Evolutionary conservation across 2,329 filamentous ascomycete species (phyloP), one percentile per base, ranked within the genome.

Genomic region (Xylaria sp.): DNA sequence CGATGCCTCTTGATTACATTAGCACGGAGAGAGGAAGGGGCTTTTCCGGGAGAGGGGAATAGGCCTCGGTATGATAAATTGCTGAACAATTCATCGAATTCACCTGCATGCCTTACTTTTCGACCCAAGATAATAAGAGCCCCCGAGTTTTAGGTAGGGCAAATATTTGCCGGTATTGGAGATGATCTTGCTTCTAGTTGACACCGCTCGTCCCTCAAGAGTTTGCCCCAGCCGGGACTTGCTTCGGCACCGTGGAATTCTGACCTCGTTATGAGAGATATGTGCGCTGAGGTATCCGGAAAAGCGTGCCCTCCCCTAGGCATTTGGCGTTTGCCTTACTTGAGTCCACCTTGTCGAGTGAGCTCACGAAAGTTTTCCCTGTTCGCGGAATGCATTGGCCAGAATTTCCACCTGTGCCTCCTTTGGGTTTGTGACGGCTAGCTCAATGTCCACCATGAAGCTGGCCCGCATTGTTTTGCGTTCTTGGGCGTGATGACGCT

Each of bases 371-470:
- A 61, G 38, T 55, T 57, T 18, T n/a, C 54, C 54, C 18, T 59
- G 19, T 38, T 61, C 59, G 50, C 60, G 59, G 49, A 61, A 61
- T 8, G 52, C 56, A 42, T 48, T 48, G 5, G 59, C 59, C 9
- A 61, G 21, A 11, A 29, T 59, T 38, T 61, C 51, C 18, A 59
- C 59, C 41, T 54, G 48, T 16, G 59, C 59, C 34, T 60, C 59
- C 22, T 37, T 57, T 16, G 59, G 59, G 16, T 57, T 57, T 8
- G 59, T 59, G 56, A 60, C 53, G 11, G 59, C 59, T 18, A 61
- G 29, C 19, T 61, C 59, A 22, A 61, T 56, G 19, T 61, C 59
- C 19, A 61, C 56, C 50, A 61, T 61, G 22, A 59, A 61, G 39
- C 48, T 59, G 16, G 51, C 59, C 39, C 52, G 47, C 19, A 56